phyloP scores from a whole-genome alignment of 305 asterid species.

The Fraxinus greggii region DNA sequence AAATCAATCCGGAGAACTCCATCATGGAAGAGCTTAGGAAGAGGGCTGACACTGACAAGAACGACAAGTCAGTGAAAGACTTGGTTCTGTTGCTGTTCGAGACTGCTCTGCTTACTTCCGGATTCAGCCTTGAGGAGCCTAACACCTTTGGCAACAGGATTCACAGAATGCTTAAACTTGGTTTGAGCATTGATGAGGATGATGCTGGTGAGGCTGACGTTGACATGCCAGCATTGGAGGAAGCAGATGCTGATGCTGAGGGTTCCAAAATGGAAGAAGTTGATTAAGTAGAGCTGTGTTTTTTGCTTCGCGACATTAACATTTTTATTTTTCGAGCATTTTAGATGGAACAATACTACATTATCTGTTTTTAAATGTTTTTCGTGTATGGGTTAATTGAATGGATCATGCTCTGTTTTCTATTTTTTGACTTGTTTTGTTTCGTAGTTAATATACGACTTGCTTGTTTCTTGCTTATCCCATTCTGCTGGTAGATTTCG shows the following conservation, averaged over 20 bases:
- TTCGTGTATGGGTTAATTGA: background rate
- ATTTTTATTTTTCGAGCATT: background rate
- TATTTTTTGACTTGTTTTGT: background rate
- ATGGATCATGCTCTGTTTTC: background rate
- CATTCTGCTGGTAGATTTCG: background rate
- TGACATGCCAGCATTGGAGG: constrained; percentile 84
- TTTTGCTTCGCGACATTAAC: background rate
- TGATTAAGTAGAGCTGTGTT: constrained; percentile 34
- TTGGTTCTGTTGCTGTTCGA: constrained; percentile 61
- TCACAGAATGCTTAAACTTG: constrained; percentile 70
- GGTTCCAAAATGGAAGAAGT: constrained; percentile 86
- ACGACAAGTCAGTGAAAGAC: constrained; percentile 71
- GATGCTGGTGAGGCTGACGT: constrained; percentile 65
- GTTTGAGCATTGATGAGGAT: constrained; percentile 71
- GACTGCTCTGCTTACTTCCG: constrained; percentile 66
- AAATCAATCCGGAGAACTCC: constrained; percentile 31
- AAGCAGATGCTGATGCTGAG: constrained; percentile 65
- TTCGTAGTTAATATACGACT: background rate
- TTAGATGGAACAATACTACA: background rate
- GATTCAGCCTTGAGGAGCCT: constrained; percentile 74
- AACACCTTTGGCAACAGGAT: constrained; percentile 71
- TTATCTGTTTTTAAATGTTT: background rate
- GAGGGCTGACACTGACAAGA: constrained; percentile 37
- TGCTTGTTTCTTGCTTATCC: background rate
- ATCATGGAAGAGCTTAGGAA: constrained; percentile 39